phyloP scores from a whole-genome alignment of 805 yeast genomes.

The Komagataella phaffii region DNA sequence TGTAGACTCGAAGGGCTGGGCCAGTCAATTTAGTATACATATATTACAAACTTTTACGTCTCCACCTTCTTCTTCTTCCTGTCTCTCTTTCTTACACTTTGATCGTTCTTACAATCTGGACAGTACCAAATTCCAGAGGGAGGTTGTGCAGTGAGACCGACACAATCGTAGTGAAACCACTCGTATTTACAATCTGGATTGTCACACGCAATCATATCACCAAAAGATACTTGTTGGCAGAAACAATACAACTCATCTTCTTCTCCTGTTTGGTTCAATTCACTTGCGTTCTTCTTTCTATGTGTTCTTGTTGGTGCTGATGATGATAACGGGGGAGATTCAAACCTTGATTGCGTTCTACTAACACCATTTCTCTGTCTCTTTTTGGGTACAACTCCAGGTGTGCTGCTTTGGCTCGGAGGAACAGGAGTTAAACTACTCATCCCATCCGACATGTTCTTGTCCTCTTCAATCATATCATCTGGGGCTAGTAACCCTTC shows the following conservation, averaged over 20 bases:
- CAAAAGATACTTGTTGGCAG: constrained; percentile 85
- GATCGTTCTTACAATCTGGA: constrained; percentile 55
- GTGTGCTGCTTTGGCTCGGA: not conserved
- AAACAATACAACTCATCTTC: constrained; percentile 72
- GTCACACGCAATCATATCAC: constrained; percentile 53
- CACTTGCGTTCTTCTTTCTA: not conserved
- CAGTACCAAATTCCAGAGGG: constrained; percentile 97
- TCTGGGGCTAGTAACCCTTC: constrained; percentile 68
- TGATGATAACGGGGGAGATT: not conserved
- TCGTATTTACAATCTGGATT: constrained; percentile 46
- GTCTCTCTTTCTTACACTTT: not conserved
- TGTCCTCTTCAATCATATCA: constrained; percentile 11
- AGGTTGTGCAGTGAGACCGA: constrained; percentile 73
- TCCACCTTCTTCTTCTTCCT: not conserved
- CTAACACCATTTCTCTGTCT: constrained; percentile 1
- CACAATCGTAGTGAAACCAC: constrained; percentile 66
- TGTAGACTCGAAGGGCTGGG: no score
- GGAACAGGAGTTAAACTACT: not conserved
- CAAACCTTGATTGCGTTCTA: not conserved
- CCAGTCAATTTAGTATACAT: not conserved
- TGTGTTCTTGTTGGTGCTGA: not conserved
- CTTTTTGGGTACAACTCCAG: not conserved
- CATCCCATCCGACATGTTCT: not conserved
- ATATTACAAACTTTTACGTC: not conserved
- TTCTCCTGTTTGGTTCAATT: constrained; percentile 28